Evolutionary conservation across 495 filamentous ascomycete species (phyloP).

Genomic region (Neurospora africana): DNA sequence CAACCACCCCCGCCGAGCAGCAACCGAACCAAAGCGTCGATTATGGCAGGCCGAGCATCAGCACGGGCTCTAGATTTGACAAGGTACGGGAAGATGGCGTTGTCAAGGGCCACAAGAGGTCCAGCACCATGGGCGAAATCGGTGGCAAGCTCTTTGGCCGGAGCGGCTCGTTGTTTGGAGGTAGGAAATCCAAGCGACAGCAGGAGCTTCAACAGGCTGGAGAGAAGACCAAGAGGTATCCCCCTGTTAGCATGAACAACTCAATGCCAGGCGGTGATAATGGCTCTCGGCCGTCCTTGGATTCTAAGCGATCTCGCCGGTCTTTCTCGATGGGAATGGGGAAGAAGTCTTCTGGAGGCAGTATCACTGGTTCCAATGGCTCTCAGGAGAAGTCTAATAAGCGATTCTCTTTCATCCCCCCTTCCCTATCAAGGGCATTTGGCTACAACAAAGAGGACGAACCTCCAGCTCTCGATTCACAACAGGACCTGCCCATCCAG

Average conservation of each 20-base stretch:
- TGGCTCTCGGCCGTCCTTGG: constrained; percentile 61
- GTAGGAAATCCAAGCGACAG: constrained; percentile 35
- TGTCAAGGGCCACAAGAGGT: constrained; percentile 73
- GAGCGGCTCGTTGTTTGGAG: constrained; percentile 66
- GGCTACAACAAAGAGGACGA: constrained; percentile 39
- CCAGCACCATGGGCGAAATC: constrained; percentile 77
- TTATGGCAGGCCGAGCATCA: constrained; percentile 52
- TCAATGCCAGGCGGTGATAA: constrained; percentile 32
- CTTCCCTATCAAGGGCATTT: constrained; percentile 57
- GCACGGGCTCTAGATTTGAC: constrained; percentile 40
- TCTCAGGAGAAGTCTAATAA: constrained; percentile 45
- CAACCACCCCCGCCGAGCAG: constrained; percentile 51
- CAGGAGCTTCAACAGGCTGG: constrained; percentile 28
- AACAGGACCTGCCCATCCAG: constrained; percentile 37
- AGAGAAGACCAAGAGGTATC: constrained; percentile 52
- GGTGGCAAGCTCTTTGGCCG: constrained; percentile 70
- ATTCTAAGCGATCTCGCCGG: constrained; percentile 56
- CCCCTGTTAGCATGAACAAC: constrained; percentile 69
- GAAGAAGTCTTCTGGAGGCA: constrained; percentile 53
- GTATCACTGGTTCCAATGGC: constrained; percentile 39
- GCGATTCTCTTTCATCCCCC: constrained; percentile 73
- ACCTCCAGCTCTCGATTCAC: constrained; percentile 27
- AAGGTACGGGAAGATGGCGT: constrained; percentile 24
- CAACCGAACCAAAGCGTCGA: constrained; percentile 25
- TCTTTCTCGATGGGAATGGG: constrained; percentile 66